A percentile compares a stretch with the other conserved stretches of the same genome.
Conservation (phyloP, 1,284 basidiomycete genomes). For the Xerocomus cyaneibrunnescens region DNA sequence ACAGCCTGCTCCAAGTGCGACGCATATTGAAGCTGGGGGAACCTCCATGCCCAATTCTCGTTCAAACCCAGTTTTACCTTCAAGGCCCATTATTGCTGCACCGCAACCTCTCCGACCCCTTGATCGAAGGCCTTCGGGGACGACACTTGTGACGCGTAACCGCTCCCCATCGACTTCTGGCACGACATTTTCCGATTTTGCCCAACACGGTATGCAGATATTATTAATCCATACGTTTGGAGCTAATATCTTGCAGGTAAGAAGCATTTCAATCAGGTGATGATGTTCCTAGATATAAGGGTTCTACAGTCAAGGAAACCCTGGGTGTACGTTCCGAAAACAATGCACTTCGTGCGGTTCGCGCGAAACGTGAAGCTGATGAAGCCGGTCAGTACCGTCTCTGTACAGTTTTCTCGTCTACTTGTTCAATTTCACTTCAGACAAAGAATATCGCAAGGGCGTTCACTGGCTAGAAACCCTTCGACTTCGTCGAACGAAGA, state of each 20-base stretch:
- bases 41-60: slow-evolving; percentile 35
- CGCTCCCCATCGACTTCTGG: slow-evolving; percentile 70
- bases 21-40: slow-evolving; percentile 18
- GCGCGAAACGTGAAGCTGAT: slow-evolving; percentile 86
- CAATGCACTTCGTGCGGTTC: slow-evolving; percentile 68
- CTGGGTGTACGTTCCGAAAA: slow-evolving; percentile 57
- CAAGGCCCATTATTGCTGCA: slow-evolving; percentile 51
- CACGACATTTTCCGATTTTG: slow-evolving; percentile 71
- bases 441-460: slow-evolving; percentile 89
- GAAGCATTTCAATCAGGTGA: slow-evolving; percentile 73
- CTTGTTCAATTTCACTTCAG: slow-evolving; percentile 40
- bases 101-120: slow-evolving; percentile 71
- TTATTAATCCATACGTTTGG: background rate
- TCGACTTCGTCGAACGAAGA: slow-evolving; percentile 78
- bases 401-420: background rate
- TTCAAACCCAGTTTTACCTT: slow-evolving; percentile 35
- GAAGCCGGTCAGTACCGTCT: slow-evolving; percentile 68
- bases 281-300: slow-evolving; percentile 75
- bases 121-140: slow-evolving; percentile 69
- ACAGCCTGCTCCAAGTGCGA: slow-evolving; percentile 17
- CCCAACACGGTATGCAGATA: slow-evolving; percentile 60
- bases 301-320: slow-evolving; percentile 56
- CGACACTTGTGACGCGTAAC: slow-evolving; percentile 52
- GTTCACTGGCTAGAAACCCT: slow-evolving; percentile 95
- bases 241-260: slow-evolving; percentile 50